Evolutionary conservation across 495 filamentous ascomycete species (phyloP), one percentile per base, ranked within the genome.

Genomic region (Daldinia loculata): DNA sequence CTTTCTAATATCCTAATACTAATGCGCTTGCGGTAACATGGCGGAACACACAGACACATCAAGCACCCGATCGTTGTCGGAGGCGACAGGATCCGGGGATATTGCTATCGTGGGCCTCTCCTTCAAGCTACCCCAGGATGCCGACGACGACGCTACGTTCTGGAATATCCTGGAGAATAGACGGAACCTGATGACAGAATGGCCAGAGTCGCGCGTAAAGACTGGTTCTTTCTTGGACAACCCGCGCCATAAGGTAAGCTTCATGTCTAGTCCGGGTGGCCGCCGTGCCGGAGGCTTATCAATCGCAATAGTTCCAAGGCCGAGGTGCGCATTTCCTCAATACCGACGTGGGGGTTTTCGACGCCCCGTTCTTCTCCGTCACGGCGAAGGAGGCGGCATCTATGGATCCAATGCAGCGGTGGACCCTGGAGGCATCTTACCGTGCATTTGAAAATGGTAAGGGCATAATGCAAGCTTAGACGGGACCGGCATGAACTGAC

Each of bases 351-450:
- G 73, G 74, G 8, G 62, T 56, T 0, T 89, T 88, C 69, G 86
- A 80, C 52, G 67, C 77, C 0, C 55, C 67, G 5, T 90, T 90
- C 78, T 91, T 91, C 77, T 77, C 79, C n/a, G 83, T 88, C 41
- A 82, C 82, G 6, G 75, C 83, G 3, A 74, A 78, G 0, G 87
- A 89, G 71, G 87, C 86, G 1, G 77, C 62, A 4, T 64, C 71
- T 2, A 78, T 78, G 75, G 76, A 78, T 41, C 76, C 76, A 2
- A 43, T 48, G 56, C 69, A 75, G 41, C 39, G 75, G 8, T 67
- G 82, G 9, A 63, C 83, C 5, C 75, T 89, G n/a, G 87, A 89
- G 63, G 71, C 79, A 8, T 75, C 81, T 3, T 89, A 86, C 63
- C 82, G 86, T 60, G 81, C 80, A 0, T 72, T 89, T 15, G 85